These are phyloP conservation scores for Quercus bicolor DNA, from an alignment of 306 rosid species.

Conservation along the genomic window DNA sequence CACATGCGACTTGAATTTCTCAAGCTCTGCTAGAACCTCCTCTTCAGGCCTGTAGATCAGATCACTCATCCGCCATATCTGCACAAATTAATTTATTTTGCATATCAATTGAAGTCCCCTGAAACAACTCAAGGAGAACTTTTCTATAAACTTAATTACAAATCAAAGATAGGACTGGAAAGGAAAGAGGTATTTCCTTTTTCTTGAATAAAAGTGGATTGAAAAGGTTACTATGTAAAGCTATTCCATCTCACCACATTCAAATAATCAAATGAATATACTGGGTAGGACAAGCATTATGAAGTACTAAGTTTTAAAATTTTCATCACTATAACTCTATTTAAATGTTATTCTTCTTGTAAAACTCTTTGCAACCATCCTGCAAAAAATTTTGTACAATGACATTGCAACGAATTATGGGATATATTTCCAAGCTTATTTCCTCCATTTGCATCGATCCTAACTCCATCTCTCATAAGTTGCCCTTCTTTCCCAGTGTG, in stretches of 20 bases:
- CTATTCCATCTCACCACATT: neutral
- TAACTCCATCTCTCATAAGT: neutral
- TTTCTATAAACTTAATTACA: neutral
- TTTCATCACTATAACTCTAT: neutral
- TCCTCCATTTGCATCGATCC: neutral
- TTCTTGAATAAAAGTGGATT: neutral
- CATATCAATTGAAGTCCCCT: neutral
- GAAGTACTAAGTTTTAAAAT: neutral
- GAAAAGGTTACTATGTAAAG: neutral
- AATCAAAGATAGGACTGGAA: neutral
- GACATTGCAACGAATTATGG: neutral
- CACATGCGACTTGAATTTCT: conserved; percentile 91
- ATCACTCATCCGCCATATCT: conserved; percentile 99
- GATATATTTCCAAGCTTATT: neutral
- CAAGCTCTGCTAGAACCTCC: conserved; percentile 91
- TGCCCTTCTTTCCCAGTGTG: neutral
- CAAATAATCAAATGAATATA: neutral
- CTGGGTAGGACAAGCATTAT: neutral
- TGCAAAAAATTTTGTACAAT: neutral
- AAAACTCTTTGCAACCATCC: neutral
- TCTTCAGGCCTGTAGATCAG: conserved; percentile 94
- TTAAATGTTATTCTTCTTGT: neutral
- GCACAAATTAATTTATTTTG: conserved; percentile 23
- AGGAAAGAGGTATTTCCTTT: neutral
- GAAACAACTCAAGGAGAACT: neutral